Percentiles rank a stretch among this genome's conserved stretches.
These are phyloP conservation scores for Xylaria sp. DNA, from an alignment of 495 filamentous ascomycete genomes.

Conservation along the genomic window DNA sequence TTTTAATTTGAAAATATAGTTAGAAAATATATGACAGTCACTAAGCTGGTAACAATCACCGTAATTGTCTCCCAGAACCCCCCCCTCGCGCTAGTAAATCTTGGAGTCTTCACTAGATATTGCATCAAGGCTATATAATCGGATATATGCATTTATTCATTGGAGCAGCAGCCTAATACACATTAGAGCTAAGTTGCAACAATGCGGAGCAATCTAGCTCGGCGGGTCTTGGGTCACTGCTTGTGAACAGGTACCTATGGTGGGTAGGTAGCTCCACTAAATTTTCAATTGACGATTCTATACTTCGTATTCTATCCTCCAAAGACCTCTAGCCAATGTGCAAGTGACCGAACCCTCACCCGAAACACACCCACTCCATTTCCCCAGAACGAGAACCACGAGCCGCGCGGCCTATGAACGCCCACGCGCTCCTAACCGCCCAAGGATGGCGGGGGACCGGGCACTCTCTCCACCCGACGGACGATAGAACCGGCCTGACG, in stretches of 20 bases:
- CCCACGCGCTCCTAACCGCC: conserved; percentile 71
- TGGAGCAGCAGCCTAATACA: neutral
- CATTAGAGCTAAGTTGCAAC: neutral
- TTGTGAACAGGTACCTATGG: no score
- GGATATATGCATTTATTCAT: neutral
- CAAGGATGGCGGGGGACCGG: conserved; percentile 83
- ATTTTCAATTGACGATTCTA: conserved; percentile 28
- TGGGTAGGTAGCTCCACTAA: conserved; percentile 20
- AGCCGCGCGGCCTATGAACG: conserved; percentile 59
- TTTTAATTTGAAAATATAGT: no score
- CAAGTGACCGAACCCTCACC: neutral
- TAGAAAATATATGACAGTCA: no score
- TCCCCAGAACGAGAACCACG: neutral
- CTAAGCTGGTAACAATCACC: no score
- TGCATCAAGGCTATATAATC: neutral
- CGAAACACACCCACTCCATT: neutral
- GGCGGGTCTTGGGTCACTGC: no score
- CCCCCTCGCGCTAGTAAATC: no score
- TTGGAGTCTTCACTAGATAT: no score
- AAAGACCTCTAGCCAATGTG: neutral
- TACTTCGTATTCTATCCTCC: neutral
- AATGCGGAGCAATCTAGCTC: neutral
- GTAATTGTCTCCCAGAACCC: no score
- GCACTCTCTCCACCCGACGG: conserved; percentile 72
- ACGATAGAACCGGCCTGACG: conserved; percentile 68